Conservation (phyloP, 305 asterid species). For the Fraxinus xanthoxyloides region DNA sequence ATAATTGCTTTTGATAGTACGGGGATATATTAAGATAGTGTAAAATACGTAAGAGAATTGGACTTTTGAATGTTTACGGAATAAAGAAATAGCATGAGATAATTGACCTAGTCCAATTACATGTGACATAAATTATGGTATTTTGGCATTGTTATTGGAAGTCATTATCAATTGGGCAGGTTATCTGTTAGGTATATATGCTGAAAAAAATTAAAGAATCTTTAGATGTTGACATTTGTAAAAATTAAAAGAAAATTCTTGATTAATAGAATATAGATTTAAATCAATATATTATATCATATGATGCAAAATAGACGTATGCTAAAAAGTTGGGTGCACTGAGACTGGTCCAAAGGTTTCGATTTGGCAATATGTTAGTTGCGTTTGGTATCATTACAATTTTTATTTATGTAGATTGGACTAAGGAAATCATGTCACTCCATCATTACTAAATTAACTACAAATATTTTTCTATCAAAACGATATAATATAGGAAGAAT, state of each 20-base stretch:
- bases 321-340: constrained; percentile 4
- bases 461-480: background rate
- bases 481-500: background rate
- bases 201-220: constrained; percentile 35
- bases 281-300: constrained; percentile 17
- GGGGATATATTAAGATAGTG: background rate
- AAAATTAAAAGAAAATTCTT: background rate
- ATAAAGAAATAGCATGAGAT: constrained; percentile 30
- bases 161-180: constrained; percentile 55
- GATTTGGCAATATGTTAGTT: constrained; percentile 17
- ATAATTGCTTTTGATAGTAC: background rate
- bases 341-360: constrained; percentile 49
- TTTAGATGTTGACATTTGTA: constrained; percentile 38
- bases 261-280: background rate
- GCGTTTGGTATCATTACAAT: background rate
- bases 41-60: constrained; percentile 8
- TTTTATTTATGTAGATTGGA: background rate
- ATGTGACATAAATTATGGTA: constrained; percentile 42
- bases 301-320: constrained; percentile 10
- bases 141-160: constrained; percentile 25
- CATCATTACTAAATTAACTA: background rate
- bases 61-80: constrained; percentile 11
- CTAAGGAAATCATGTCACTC: background rate
- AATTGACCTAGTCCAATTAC: constrained; percentile 44
- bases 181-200: constrained; percentile 48